Conservation (phyloP, 2,329 filamentous ascomycete species). For the Scedosporium aurantiacum region DNA sequence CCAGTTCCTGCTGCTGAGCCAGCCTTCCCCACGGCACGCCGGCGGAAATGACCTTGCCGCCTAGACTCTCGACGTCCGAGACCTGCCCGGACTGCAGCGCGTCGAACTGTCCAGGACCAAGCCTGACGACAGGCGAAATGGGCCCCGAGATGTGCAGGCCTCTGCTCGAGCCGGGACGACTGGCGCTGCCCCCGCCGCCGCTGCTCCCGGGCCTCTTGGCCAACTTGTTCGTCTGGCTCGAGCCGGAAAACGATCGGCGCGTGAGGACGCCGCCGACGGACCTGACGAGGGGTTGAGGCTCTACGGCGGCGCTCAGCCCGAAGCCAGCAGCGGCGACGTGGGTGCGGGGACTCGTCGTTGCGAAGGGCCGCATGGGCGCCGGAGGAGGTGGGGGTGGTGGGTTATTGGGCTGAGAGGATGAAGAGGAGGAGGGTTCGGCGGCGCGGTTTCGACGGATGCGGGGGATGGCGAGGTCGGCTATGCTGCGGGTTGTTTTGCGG, state of each 20-base stretch:
- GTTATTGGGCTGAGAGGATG: too few species aligned
- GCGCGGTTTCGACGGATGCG: slow-evolving; percentile 20
- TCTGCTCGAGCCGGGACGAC: neutral
- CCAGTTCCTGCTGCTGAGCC: slow-evolving; percentile 6
- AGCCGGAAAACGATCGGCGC: neutral
- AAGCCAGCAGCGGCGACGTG: slow-evolving; percentile 9
- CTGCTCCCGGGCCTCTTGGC: neutral
- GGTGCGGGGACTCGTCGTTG: slow-evolving; percentile 7
- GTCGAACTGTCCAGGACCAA: slow-evolving; percentile 8
- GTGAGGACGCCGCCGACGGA: neutral
- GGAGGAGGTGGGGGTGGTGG: slow-evolving; percentile 18
- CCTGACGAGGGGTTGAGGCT: neutral
- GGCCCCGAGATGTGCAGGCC: neutral
- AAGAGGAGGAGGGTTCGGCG: slow-evolving; percentile 9
- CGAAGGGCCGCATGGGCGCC: slow-evolving; percentile 11
- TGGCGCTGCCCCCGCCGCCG: neutral
- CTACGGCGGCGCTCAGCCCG: neutral
- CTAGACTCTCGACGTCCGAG: neutral
- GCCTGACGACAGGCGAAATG: slow-evolving; percentile 6
- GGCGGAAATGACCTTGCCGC: slow-evolving; percentile 8
- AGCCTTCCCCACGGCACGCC: slow-evolving; percentile 10
- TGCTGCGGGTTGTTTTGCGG: slow-evolving; percentile 36
- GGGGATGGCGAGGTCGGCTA: slow-evolving; percentile 27
- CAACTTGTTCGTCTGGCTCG: neutral
- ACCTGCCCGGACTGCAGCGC: slow-evolving; percentile 3